phyloP scores from a whole-genome alignment of 495 filamentous ascomycete genomes.

The Penicillium tannophilum region DNA sequence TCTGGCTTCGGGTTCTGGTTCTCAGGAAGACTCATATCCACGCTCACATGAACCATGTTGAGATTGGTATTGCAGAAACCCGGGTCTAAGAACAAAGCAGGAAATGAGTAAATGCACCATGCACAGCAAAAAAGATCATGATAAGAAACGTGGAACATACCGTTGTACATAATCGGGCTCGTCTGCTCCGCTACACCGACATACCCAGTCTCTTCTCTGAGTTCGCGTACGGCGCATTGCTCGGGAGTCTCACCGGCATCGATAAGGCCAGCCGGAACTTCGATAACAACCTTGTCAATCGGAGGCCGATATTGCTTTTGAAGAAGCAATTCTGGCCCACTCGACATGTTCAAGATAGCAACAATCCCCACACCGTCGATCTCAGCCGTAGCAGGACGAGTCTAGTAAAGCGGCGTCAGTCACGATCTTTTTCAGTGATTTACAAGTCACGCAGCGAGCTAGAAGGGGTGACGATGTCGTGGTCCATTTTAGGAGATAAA shows the following conservation, averaged over 20 bases:
- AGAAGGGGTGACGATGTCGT: background rate
- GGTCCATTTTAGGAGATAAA: background rate
- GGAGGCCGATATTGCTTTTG: slow-evolving; percentile 91
- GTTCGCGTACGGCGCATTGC: slow-evolving; percentile 79
- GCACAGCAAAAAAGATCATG: background rate
- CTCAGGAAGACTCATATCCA: slow-evolving; percentile 70
- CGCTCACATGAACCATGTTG: slow-evolving; percentile 74
- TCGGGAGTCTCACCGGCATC: slow-evolving; percentile 81
- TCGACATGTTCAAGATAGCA: slow-evolving; percentile 75
- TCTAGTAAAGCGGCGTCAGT: slow-evolving; percentile 34
- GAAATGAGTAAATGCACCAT: slow-evolving; percentile 1
- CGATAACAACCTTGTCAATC: slow-evolving; percentile 73
- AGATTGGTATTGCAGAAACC: slow-evolving; percentile 90
- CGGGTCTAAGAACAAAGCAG: slow-evolving; percentile 42
- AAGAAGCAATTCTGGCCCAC: slow-evolving; percentile 73
- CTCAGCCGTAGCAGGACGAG: slow-evolving; percentile 65
- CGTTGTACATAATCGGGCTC: slow-evolving; percentile 33
- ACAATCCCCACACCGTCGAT: slow-evolving; percentile 93
- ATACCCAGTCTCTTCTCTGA: slow-evolving; percentile 95
- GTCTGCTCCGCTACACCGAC: slow-evolving; percentile 61
- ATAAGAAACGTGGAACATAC: slow-evolving; percentile 12
- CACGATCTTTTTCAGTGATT: background rate
- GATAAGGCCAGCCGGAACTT: slow-evolving; percentile 84
- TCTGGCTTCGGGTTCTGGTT: slow-evolving; percentile 71
- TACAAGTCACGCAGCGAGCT: background rate